A percentile compares a stretch with the other conserved stretches of the same genome.
phyloP scores from a whole-genome alignment of 1,139 yeast genomes.

The Geotrichum klebahnii region DNA sequence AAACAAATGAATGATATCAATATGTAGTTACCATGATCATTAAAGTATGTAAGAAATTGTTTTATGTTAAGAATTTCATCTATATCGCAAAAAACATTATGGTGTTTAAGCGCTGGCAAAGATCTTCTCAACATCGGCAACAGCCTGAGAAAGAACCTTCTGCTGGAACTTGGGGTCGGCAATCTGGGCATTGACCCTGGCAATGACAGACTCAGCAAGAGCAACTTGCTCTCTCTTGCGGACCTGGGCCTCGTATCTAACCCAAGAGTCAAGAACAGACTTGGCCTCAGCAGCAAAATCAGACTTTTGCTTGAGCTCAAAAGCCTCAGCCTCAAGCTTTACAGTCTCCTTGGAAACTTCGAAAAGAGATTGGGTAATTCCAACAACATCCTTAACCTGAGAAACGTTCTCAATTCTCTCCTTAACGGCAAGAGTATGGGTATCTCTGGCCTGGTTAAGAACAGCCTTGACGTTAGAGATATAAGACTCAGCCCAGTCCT shows the following conservation, averaged over 20 bases:
- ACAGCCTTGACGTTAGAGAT: constrained; percentile 75
- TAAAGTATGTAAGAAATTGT: constrained; percentile 9
- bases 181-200: constrained; percentile 83
- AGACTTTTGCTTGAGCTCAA: constrained; percentile 86
- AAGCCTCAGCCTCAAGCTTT: constrained; percentile 87
- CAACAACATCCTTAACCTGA: constrained; percentile 85
- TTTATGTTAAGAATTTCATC: no score
- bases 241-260: constrained; percentile 93
- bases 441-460: constrained; percentile 81
- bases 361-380: constrained; percentile 85
- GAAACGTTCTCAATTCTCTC: constrained; percentile 85
- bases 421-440: constrained; percentile 89
- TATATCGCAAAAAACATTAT: no score
- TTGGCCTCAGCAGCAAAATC: constrained; percentile 87
- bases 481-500: constrained; percentile 92
- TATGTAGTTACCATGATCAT: constrained; percentile 2
- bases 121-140: constrained; percentile 84
- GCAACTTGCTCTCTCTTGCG: constrained; percentile 96
- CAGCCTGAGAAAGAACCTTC: constrained; percentile 81
- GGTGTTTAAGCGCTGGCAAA: constrained; percentile 45
- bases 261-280: constrained; percentile 97
- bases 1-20: background rate
- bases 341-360: constrained; percentile 96
- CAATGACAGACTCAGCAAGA: constrained; percentile 77
- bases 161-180: constrained; percentile 91